Evolutionary conservation across 495 filamentous ascomycete species (phyloP), one percentile per base, ranked within the genome.

Genomic region (Neurospora sp.): DNA sequence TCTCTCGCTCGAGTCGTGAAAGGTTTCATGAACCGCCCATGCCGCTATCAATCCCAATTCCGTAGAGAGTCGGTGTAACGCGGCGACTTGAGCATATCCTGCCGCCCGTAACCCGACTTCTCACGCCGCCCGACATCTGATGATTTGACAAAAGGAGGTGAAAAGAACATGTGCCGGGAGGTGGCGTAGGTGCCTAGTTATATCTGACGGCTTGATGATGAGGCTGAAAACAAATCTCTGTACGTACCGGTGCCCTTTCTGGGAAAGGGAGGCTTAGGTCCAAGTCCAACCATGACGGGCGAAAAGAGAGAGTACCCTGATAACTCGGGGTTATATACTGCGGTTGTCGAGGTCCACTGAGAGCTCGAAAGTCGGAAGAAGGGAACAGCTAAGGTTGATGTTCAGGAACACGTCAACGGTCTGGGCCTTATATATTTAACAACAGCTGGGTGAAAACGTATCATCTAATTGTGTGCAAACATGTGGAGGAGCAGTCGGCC

Each of bases 281-380:
- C 90, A 75, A 92, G 79, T 79, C 90, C 90, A 75, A 92, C 90
- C 92, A 94, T 94, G 74, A 79, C 93, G 85, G 70, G 31, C 53
- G 8, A 73, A 3, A 72, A 68, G 39, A 27, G 18, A 35, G 27
- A 31, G 22, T 59, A 61, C 41, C 4, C 59, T 61, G 72, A 41
- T 45, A 20, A 14, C 39, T 22, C 7, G 20, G 61, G 31, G 37
- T 31, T 14, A 22, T 41, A 71, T 44, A 47, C 38, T 38, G 65
- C 18, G 71, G 45, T 37, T 71, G 70, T 69, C n/a, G 70, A 39
- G 6, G 59, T 69, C 35, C 37, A 65, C 20, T 16, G 70, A 12
- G 35, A 27, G 44, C 20, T 71, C 31, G 4, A 7, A 53, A 18
- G 35, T 39, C 22, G 45, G 70, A 61, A 59, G 42, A 39, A 39